Evolutionary conservation across 163 green algal genomes (phyloP).

Genomic region (Scenedesmus sp.): DNA sequence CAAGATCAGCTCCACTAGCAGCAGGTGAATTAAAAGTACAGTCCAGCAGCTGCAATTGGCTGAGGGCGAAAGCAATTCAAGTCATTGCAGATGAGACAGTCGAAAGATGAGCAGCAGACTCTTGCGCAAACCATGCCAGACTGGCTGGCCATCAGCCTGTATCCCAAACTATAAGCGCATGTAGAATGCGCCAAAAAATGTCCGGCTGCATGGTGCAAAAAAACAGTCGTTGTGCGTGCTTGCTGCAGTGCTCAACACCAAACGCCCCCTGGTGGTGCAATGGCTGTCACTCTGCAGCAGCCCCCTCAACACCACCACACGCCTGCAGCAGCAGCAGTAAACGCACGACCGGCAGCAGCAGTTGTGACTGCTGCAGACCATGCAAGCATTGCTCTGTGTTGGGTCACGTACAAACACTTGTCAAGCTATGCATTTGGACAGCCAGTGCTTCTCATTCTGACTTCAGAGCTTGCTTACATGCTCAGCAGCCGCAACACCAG

Average conservation of each 20-base stretch:
- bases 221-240: too few relatives aligned
- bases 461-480: constrained; percentile 10
- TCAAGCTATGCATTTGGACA: not conserved
- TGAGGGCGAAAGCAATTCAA: not conserved
- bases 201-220: not conserved
- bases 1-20: not conserved
- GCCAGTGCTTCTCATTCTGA: not conserved
- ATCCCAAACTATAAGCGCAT: not conserved
- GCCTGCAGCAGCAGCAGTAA: not conserved
- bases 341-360: not conserved
- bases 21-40: not conserved
- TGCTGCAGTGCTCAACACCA: not conserved
- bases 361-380: not conserved
- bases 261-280: not conserved
- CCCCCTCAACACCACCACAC: not conserved
- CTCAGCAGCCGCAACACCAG: not conserved
- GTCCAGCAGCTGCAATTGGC: not conserved
- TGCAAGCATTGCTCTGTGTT: not conserved
- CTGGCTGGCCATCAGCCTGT: too few relatives aligned
- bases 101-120: not conserved
- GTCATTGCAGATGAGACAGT: not conserved
- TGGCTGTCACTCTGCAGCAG: not conserved
- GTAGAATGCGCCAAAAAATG: not conserved
- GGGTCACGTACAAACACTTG: not conserved
- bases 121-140: not conserved